Evolutionary conservation across 2,329 filamentous ascomycete genomes (phyloP).

Genomic region (Monilinia fructigena): DNA sequence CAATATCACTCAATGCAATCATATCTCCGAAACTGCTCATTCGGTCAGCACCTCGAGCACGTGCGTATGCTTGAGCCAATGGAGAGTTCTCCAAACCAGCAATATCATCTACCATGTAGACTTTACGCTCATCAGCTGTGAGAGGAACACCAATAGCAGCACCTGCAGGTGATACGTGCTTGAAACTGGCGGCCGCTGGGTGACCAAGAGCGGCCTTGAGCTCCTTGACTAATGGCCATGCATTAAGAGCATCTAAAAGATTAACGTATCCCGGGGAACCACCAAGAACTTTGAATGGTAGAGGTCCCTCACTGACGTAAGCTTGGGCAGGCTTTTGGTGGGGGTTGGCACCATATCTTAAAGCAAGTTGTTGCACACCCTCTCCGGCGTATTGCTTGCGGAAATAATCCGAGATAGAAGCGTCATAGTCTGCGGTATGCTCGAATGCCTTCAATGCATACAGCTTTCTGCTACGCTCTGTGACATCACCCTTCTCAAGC

Average conservation of each 20-base stretch:
- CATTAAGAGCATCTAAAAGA: conserved; percentile 91
- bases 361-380: conserved; percentile 76
- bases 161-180: conserved; percentile 96
- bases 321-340: conserved; percentile 96
- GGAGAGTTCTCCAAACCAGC: conserved; percentile 80
- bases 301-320: conserved; percentile 66
- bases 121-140: conserved; percentile 84
- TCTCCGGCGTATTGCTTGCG: conserved; percentile 91
- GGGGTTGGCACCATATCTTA: conserved; percentile 95
- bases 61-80: conserved; percentile 91
- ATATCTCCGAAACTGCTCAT: conserved; percentile 99
- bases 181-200: conserved; percentile 95
- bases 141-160: conserved; percentile 91
- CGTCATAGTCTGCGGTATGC: conserved; percentile 96
- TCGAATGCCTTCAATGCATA: conserved; percentile 98
- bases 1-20: conserved; percentile 86
- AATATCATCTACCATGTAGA: conserved; percentile 98
- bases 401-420: conserved; percentile 94
- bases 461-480: conserved; percentile 77
- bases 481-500: conserved; percentile 82
- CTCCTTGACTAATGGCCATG: conserved; percentile 96
- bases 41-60: conserved; percentile 90
- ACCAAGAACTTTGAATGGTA: conserved; percentile 93
- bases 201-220: conserved; percentile 83
- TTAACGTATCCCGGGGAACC: conserved; percentile 97